Evolutionary conservation across 495 filamentous ascomycete genomes (phyloP).

Genomic region (Xylaria curta): DNA sequence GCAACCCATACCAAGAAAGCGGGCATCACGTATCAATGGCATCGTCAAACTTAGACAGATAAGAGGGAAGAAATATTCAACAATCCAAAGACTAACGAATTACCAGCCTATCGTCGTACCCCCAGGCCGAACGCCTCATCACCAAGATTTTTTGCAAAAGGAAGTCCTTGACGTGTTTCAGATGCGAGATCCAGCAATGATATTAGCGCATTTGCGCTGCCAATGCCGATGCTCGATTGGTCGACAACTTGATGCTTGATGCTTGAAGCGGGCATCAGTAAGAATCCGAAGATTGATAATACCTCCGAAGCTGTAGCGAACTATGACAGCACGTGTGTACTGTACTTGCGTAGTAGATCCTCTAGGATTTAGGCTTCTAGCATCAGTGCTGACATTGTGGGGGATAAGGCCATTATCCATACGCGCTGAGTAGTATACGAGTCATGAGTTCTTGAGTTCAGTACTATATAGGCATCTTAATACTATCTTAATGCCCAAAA

Average conservation of each 20-base stretch:
- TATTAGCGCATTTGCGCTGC: neutral
- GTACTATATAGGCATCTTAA: neutral
- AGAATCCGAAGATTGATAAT: neutral
- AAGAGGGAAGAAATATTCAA: neutral
- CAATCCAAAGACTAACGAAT: conserved; percentile 1
- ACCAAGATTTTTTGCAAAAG: conserved; percentile 10
- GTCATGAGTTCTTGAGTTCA: conserved; percentile 2
- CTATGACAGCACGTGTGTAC: neutral
- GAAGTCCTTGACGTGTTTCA: neutral
- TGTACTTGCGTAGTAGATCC: conserved; percentile 7
- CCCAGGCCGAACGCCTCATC: neutral
- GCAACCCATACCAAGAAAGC: conserved; percentile 10
- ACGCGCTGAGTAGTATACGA: neutral
- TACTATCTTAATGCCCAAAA: neutral
- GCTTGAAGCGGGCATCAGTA: neutral
- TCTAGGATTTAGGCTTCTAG: conserved; percentile 20
- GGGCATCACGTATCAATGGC: conserved; percentile 12
- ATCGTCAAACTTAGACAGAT: neutral
- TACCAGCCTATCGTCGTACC: neutral
- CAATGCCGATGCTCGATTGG: neutral
- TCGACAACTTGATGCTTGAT: neutral
- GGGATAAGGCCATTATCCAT: conserved; percentile 13
- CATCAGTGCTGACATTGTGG: conserved; percentile 20
- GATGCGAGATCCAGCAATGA: neutral
- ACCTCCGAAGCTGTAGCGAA: neutral